Percentiles rank a stretch among this genome's conserved stretches.
phyloP scores from a whole-genome alignment of 208 protist species.

The Leishmania braziliensis region DNA sequence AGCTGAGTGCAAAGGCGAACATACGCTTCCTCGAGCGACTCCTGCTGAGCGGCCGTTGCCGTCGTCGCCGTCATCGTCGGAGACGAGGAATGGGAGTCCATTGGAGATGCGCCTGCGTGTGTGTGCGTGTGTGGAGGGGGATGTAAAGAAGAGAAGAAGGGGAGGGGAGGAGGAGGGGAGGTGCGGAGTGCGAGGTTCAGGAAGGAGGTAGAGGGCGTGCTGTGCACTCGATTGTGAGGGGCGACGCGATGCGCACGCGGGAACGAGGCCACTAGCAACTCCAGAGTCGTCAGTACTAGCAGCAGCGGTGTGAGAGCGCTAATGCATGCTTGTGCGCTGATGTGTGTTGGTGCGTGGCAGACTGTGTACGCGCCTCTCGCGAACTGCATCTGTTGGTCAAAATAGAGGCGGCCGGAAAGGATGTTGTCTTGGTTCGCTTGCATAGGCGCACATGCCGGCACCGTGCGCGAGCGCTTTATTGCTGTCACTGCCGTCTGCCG shows the following conservation, averaged over 20 bases:
- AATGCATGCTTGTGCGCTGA: not conserved
- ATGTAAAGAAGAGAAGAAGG: not conserved
- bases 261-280: not conserved
- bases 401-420: not conserved
- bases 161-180: not conserved
- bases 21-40: slow-evolving; percentile 17
- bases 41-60: not conserved
- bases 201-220: not conserved
- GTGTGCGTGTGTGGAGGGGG: not conserved
- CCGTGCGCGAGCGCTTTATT: not conserved
- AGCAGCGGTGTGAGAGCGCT: not conserved
- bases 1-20: slow-evolving; percentile 23
- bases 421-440: not conserved
- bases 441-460: not conserved
- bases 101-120: not conserved
- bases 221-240: not conserved
- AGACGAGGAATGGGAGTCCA: not conserved
- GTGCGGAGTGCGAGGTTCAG: not conserved
- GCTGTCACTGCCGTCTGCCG: not conserved
- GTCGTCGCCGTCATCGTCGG: not conserved
- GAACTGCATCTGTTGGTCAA: not conserved
- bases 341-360: not conserved
- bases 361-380: not conserved
- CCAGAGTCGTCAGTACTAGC: not conserved
- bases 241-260: not conserved